Percentiles rank a stretch among this genome's conserved stretches.
Conservation (phyloP, 1,284 basidiomycete species). For the Xerocomus amazonicus region DNA sequence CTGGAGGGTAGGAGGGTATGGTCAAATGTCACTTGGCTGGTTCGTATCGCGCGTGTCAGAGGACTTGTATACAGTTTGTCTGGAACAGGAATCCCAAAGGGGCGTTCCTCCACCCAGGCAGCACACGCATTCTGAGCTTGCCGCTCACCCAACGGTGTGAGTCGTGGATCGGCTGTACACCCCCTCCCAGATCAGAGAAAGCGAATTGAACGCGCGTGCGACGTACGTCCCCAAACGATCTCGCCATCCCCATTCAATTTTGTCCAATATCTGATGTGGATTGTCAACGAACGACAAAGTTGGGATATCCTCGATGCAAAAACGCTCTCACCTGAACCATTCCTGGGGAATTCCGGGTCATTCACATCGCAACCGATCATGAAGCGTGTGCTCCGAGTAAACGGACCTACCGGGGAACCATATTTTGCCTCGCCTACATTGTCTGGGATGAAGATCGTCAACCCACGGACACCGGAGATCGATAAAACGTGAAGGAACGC, state of each 20-base stretch:
- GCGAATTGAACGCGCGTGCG: not conserved
- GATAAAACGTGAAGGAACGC: not conserved
- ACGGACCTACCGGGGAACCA: conserved; percentile 49
- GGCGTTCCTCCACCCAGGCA: conserved; percentile 59
- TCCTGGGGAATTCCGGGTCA: conserved; percentile 19
- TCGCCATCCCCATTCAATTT: conserved; percentile 67
- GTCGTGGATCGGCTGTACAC: conserved; percentile 63
- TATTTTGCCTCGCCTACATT: conserved; percentile 74
- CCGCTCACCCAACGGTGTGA: conserved; percentile 61
- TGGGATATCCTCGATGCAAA: not conserved
- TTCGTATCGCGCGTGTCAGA: not conserved
- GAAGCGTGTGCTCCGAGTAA: not conserved
- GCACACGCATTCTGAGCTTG: conserved; percentile 58
- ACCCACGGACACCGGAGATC: not conserved
- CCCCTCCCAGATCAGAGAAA: too few species aligned
- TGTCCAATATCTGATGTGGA: conserved; percentile 56
- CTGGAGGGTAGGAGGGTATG: conserved; percentile 15
- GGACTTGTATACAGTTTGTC: conserved; percentile 18
- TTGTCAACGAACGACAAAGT: not conserved
- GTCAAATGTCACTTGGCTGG: not conserved
- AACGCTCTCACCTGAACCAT: conserved; percentile 53
- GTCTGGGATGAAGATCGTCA: conserved; percentile 41
- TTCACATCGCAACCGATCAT: too few species aligned
- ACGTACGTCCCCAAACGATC: conserved; percentile 76
- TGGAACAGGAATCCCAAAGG: conserved; percentile 55